Evolutionary conservation across 371 early-diverging fungal species (phyloP).

Genomic region (Caulochytrium protostelioides): DNA sequence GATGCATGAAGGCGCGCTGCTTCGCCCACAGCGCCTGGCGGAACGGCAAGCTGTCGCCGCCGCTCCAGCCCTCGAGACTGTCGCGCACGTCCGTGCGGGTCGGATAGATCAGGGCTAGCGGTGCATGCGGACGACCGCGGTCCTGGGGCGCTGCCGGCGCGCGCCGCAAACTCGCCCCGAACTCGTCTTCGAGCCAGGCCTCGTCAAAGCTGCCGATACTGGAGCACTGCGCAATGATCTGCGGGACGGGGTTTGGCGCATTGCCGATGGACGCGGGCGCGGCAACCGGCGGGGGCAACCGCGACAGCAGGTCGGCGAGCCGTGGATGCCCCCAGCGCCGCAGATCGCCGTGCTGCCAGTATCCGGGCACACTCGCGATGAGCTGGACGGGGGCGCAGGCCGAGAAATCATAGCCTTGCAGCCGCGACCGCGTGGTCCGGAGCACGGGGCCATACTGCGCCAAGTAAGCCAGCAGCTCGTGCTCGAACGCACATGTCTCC

Average conservation of each 20-base stretch:
- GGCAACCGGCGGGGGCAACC: too few species aligned
- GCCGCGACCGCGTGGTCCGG: slow-evolving; percentile 6
- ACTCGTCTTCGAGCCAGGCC: slow-evolving; percentile 19
- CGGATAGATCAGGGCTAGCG: slow-evolving; percentile 28
- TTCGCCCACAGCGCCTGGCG: slow-evolving; percentile 16
- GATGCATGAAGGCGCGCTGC: slow-evolving; percentile 23
- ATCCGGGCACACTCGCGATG: slow-evolving; percentile 27
- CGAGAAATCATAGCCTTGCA: slow-evolving; percentile 26
- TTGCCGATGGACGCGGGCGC: too few species aligned
- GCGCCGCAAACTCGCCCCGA: slow-evolving; percentile 10
- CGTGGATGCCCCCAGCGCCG: slow-evolving; percentile 30
- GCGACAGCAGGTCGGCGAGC: slow-evolving; percentile 17
- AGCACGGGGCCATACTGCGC: slow-evolving; percentile 13
- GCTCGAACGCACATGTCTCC: slow-evolving; percentile 24
- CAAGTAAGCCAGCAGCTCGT: slow-evolving; percentile 28
- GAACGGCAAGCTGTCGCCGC: slow-evolving; percentile 27
- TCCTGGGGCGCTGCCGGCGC: too few species aligned
- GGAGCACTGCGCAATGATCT: slow-evolving; percentile 26
- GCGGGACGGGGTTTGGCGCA: too few species aligned
- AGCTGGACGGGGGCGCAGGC: slow-evolving; percentile 15
- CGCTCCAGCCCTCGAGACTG: slow-evolving; percentile 26
- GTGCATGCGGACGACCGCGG: not conserved
- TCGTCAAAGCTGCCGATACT: slow-evolving; percentile 14
- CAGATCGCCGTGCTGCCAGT: slow-evolving; percentile 11
- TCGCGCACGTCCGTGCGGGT: slow-evolving; percentile 30